These are phyloP conservation scores for Hemisphaericaspora nanyangensis DNA, from an alignment of 805 yeast species.

Conservation along the genomic window DNA sequence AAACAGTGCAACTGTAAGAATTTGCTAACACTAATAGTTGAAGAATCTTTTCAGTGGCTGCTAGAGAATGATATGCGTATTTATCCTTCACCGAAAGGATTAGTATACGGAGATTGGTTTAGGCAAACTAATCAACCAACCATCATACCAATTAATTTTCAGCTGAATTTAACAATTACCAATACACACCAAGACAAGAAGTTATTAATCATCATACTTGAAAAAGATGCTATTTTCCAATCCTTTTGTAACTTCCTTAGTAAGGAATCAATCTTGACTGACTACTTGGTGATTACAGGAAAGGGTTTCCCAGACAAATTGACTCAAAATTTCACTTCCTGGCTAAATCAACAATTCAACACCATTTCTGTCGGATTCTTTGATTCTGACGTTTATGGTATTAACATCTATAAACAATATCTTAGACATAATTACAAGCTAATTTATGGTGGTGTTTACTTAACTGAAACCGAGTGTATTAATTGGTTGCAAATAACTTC, in stretches of 20 bases:
- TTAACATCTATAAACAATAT: slow-evolving; percentile 45
- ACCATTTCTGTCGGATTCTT: slow-evolving; percentile 40
- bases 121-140: slow-evolving; percentile 11
- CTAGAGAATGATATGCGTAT: slow-evolving; percentile 39
- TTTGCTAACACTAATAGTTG: slow-evolving; percentile 34
- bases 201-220: slow-evolving; percentile 23
- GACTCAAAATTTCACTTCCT: slow-evolving; percentile 29
- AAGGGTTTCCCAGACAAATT: slow-evolving; percentile 64
- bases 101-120: slow-evolving; percentile 38
- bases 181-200: not conserved
- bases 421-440: slow-evolving; percentile 15
- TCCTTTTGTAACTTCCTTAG: slow-evolving; percentile 23
- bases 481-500: slow-evolving; percentile 16
- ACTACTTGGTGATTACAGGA: slow-evolving; percentile 47
- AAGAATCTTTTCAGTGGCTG: slow-evolving; percentile 30
- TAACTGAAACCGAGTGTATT: slow-evolving; percentile 35
- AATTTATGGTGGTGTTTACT: slow-evolving; percentile 37
- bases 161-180: not conserved
- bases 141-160: slow-evolving; percentile 15
- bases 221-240: slow-evolving; percentile 40
- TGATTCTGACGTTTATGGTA: slow-evolving; percentile 66
- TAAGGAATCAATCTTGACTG: slow-evolving; percentile 1
- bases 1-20: slow-evolving; percentile 40
- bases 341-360: not conserved
- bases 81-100: slow-evolving; percentile 54